Evolutionary conservation across 352 stramenopile genomes (phyloP), one percentile per base, ranked within the genome.

Genomic region (Phytopythium oedochilum): DNA sequence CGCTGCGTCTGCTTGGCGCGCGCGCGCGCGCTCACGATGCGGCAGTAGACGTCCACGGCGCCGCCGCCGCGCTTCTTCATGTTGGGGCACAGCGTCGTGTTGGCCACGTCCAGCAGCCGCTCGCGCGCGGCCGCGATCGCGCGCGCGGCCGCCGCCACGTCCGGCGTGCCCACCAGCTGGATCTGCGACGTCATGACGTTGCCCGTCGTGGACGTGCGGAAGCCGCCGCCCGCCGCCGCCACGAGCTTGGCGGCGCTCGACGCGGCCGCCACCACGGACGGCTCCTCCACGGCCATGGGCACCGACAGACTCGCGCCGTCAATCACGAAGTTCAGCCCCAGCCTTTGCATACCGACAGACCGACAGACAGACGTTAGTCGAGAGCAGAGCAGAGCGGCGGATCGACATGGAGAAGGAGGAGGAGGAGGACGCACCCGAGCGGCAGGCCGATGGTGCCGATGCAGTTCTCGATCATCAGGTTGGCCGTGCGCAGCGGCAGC

Each of bases 391-490:
- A n/a, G n/a, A n/a, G n/a, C n/a, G n/a, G n/a, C n/a, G n/a, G n/a
- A n/a, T n/a, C 29, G 29, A 9, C 29, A 32, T 5, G 29, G 5
- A 32, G 29, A 32, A 32, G 29, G 29, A 9, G 9, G 36, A 11
- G 14, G 36, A 11, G 14, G 11, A 15, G 3, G 32, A 66, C 71
- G 53, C 61, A 88, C 60, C 84, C 86, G n/a, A 96, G 70, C 32
- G 86, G 86, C 31, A 96, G 71, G n/a, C 79, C 81, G 7, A 94
- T 71, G 32, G 92, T 83, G 44, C 86, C 86, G 50, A 96, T 88
- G 63, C 84, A 93, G 69, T 96, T 96, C 61, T 96, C 86, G 53
- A 96, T 93, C 83, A 96, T 96, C 51, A 89, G 66, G 57, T 96
- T 92, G 53, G 86, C 86, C 2, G 75, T 88, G 31, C 78, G 79